phyloP scores from a whole-genome alignment of 2,329 filamentous ascomycete species.

The Myrmaecium sp. region DNA sequence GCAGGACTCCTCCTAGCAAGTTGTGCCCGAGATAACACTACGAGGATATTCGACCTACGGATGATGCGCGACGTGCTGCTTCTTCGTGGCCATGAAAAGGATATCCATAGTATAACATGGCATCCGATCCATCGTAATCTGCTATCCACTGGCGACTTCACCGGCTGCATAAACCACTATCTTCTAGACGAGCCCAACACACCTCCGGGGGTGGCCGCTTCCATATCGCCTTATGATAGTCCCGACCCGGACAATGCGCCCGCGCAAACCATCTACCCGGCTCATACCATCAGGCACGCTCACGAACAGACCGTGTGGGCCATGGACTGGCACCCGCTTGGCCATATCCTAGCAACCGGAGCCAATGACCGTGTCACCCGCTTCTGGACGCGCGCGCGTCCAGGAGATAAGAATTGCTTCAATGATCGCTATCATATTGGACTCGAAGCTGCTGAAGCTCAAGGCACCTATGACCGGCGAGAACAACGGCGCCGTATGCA shows the following conservation, averaged over 20 bases:
- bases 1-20: conserved; percentile 77
- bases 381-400: conserved; percentile 86
- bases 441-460: conserved; percentile 78
- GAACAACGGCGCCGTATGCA: conserved; percentile 62
- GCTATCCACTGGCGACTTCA: conserved; percentile 76
- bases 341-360: conserved; percentile 86
- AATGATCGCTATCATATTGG: conserved; percentile 94
- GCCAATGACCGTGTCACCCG: conserved; percentile 93
- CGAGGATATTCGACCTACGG: conserved; percentile 81
- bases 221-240: conserved; percentile 70
- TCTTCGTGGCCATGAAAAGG: conserved; percentile 87
- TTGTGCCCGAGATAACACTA: conserved; percentile 81
- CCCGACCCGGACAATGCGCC: conserved; percentile 64
- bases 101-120: conserved; percentile 83
- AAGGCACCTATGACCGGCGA: conserved; percentile 82
- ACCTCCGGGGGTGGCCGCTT: conserved; percentile 52
- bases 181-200: conserved; percentile 89
- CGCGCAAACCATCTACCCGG: conserved; percentile 81
- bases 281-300: conserved; percentile 70
- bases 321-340: conserved; percentile 91
- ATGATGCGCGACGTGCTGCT: conserved; percentile 98
- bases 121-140: conserved; percentile 84
- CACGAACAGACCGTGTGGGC: conserved; percentile 97
- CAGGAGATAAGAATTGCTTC: conserved; percentile 69
- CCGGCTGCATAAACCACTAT: conserved; percentile 84